Evolutionary conservation across 805 yeast species (phyloP).

Genomic region (Candida mattraensis): DNA sequence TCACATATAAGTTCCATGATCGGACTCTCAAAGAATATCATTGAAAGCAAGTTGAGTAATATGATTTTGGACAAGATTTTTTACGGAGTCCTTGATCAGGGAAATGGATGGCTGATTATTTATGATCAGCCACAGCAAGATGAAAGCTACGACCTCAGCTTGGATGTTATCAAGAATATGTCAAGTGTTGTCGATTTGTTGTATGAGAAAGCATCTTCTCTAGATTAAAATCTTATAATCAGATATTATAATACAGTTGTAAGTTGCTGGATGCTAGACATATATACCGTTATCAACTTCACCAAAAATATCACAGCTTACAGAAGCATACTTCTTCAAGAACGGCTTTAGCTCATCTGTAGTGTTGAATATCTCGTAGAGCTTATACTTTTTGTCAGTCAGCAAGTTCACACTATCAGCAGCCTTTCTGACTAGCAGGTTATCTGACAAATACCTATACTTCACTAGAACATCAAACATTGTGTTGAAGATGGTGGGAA

Average conservation of each 20-base stretch:
- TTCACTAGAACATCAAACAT: slow-evolving; percentile 55
- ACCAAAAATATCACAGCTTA: slow-evolving; percentile 39
- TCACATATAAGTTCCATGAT: slow-evolving; percentile 83
- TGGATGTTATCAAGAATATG: slow-evolving; percentile 84
- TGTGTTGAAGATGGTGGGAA: slow-evolving; percentile 72
- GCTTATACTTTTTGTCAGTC: slow-evolving; percentile 63
- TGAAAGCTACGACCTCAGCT: slow-evolving; percentile 82
- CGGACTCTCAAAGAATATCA: slow-evolving; percentile 82
- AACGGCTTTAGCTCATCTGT: slow-evolving; percentile 36
- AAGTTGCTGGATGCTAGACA: slow-evolving; percentile 15
- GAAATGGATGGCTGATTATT: slow-evolving; percentile 94
- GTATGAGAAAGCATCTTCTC: slow-evolving; percentile 88
- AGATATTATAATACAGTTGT: slow-evolving; percentile 4
- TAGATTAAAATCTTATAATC: slow-evolving; percentile 47
- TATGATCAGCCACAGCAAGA: slow-evolving; percentile 89
- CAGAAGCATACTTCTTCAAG: slow-evolving; percentile 59
- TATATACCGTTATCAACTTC: slow-evolving; percentile 41
- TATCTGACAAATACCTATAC: slow-evolving; percentile 38
- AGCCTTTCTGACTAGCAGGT: slow-evolving; percentile 52
- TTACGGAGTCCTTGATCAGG: slow-evolving; percentile 95
- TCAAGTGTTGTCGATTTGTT: slow-evolving; percentile 84
- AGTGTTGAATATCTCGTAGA: slow-evolving; percentile 65
- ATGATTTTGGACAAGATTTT: slow-evolving; percentile 97
- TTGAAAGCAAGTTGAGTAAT: slow-evolving; percentile 92
- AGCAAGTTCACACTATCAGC: slow-evolving; percentile 59